Evolutionary conservation across 208 protist genomes (phyloP).

Genomic region (Crithidia fasciculata): DNA sequence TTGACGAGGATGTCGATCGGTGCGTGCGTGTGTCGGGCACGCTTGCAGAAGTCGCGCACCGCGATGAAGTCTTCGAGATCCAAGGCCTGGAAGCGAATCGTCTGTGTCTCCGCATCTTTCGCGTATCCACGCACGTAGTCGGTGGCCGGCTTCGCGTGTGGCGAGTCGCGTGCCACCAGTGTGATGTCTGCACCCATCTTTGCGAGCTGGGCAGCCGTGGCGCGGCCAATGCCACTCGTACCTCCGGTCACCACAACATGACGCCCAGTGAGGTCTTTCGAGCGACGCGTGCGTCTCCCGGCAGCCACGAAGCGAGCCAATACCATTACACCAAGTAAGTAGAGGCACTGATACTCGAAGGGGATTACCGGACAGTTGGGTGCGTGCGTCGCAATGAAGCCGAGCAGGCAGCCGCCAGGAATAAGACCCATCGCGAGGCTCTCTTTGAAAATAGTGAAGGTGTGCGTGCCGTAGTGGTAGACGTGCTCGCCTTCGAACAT

Average conservation of each 20-base stretch:
- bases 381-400: constrained; percentile 43
- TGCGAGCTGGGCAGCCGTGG: constrained; percentile 71
- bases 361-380: constrained; percentile 35
- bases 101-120: constrained; percentile 19
- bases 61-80: constrained; percentile 81
- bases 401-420: constrained; percentile 61
- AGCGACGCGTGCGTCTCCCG: constrained; percentile 42
- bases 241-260: constrained; percentile 75
- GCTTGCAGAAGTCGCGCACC: constrained; percentile 76
- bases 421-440: constrained; percentile 52
- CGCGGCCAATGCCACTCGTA: constrained; percentile 75
- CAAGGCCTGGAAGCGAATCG: constrained; percentile 55
- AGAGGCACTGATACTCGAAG: constrained; percentile 49
- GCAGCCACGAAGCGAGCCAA: constrained; percentile 49
- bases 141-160: constrained; percentile 48
- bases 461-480: constrained; percentile 79
- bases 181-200: constrained; percentile 75
- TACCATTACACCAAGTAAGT: constrained; percentile 38
- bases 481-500: constrained; percentile 79
- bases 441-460: constrained; percentile 67
- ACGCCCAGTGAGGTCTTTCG: constrained; percentile 54
- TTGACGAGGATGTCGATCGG: constrained; percentile 78
- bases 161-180: constrained; percentile 47
- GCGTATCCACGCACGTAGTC: constrained; percentile 20
- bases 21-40: constrained; percentile 36